Evolutionary conservation across 1,139 yeast genomes (phyloP).

Genomic region (Zygotorulaspora mrakii): DNA sequence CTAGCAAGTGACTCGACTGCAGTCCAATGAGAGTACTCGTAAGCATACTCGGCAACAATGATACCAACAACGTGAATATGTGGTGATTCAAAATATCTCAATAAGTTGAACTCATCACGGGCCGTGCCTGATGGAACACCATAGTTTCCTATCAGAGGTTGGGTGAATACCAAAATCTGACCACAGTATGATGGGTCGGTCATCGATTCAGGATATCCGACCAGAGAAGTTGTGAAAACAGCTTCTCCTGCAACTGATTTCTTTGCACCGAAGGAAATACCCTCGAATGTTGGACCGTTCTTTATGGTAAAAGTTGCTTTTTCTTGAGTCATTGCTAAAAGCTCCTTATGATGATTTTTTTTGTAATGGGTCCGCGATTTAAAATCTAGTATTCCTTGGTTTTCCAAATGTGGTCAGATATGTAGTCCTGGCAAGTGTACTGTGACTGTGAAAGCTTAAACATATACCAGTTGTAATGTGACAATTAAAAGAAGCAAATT

Average conservation of each 20-base stretch:
- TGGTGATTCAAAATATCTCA: constrained; percentile 89
- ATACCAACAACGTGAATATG: constrained; percentile 91
- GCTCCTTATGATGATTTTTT: no score
- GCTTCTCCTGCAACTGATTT: constrained; percentile 93
- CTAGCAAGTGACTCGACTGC: constrained; percentile 92
- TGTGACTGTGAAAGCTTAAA: constrained; percentile 31
- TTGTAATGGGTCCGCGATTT: no score
- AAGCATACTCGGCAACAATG: constrained; percentile 92
- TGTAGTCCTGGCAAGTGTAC: constrained; percentile 43
- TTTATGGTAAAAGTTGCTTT: constrained; percentile 88
- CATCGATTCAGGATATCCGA: constrained; percentile 98
- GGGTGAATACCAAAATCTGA: constrained; percentile 93
- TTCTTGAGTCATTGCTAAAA: constrained; percentile 26
- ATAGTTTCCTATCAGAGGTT: constrained; percentile 94
- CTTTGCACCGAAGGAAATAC: constrained; percentile 92
- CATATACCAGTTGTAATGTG: constrained; percentile 24
- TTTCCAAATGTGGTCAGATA: constrained; percentile 52
- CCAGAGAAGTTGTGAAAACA: constrained; percentile 93
- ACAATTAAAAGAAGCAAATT: constrained; percentile 2
- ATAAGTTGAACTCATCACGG: constrained; percentile 77
- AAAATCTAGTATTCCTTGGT: constrained; percentile 36
- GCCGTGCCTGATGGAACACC: constrained; percentile 88
- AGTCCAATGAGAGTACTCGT: constrained; percentile 96
- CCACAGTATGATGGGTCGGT: constrained; percentile 97
- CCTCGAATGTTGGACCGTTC: constrained; percentile 91